These are phyloP conservation scores for Aspergillus awamori DNA, from an alignment of 2,329 filamentous ascomycete genomes.

Conservation along the genomic window DNA sequence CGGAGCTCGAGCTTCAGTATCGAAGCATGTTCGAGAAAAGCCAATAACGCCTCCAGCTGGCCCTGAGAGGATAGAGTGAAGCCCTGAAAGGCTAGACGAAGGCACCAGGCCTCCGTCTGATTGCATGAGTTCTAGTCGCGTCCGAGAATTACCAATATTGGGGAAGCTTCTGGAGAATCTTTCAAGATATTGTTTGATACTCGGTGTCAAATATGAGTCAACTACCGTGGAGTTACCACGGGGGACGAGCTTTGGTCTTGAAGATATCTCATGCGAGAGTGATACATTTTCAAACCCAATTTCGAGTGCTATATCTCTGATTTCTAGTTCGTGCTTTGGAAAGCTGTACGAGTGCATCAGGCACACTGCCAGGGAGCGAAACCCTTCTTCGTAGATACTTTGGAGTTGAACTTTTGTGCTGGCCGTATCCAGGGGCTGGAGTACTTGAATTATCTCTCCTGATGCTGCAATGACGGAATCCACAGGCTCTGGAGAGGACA, in stretches of 20 bases:
- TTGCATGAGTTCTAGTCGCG: conserved; percentile 5
- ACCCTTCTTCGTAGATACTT: conserved; percentile 67
- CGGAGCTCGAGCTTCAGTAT: conserved; percentile 53
- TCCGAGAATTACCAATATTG: conserved; percentile 28
- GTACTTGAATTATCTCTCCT: conserved; percentile 66
- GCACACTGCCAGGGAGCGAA: conserved; percentile 78
- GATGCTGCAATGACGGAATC: conserved; percentile 1
- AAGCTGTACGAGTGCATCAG: conserved; percentile 89
- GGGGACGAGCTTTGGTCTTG: conserved; percentile 67
- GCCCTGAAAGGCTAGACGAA: conserved; percentile 12
- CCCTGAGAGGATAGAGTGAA: conserved; percentile 12
- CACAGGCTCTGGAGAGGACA: no score
- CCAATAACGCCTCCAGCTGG: conserved; percentile 17
- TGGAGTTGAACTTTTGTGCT: conserved; percentile 56
- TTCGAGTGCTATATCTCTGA: conserved; percentile 72
- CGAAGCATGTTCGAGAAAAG: conserved; percentile 13
- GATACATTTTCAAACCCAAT: conserved; percentile 70
- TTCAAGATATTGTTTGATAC: conserved; percentile 69
- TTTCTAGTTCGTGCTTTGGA: conserved; percentile 74
- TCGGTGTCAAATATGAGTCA: conserved; percentile 75
- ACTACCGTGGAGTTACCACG: conserved; percentile 73
- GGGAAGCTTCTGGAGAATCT: conserved; percentile 26
- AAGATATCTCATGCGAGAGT: conserved; percentile 75
- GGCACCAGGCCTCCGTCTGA: background rate
- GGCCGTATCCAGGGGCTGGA: conserved; percentile 60